Evolutionary conservation across 129 eudicot species (phyloP).

Genomic region (Chrysanthemum seticuspe): DNA sequence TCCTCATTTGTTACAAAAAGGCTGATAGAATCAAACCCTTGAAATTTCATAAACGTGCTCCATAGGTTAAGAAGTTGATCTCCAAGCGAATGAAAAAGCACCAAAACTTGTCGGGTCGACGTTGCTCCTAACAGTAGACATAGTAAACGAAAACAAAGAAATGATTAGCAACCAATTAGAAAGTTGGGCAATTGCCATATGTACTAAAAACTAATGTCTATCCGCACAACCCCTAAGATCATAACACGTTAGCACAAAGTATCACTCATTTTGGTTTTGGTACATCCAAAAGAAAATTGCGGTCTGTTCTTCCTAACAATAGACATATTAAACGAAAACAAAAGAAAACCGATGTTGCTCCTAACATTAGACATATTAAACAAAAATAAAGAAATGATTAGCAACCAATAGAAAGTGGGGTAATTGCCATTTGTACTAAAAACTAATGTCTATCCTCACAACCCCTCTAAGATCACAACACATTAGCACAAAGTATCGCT

Average conservation of each 20-base stretch:
- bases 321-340: no score
- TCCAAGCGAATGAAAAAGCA: constrained; percentile 19
- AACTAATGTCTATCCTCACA: background rate
- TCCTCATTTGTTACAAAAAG: no score
- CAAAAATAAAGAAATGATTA: background rate
- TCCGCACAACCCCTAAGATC: constrained; percentile 44
- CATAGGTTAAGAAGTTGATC: no score
- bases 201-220: background rate
- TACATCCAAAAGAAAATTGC: constrained; percentile 58
- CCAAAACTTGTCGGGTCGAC: constrained; percentile 50
- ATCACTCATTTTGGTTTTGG: constrained; percentile 24
- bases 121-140: constrained; percentile 44
- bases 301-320: no score
- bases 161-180: background rate
- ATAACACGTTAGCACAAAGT: constrained; percentile 56
- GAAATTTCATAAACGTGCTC: no score
- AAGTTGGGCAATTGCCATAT: background rate
- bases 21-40: no score
- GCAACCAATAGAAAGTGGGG: background rate
- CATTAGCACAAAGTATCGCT: constrained; percentile 50
- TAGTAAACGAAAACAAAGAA: constrained; percentile 1
- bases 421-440: no score
- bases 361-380: constrained; percentile 46
- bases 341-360: constrained; percentile 16
- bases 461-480: constrained; percentile 65